Percentiles rank a stretch among this genome's conserved stretches.
phyloP scores from a whole-genome alignment of 306 rosid genomes.

The Cucumis cinereus region DNA sequence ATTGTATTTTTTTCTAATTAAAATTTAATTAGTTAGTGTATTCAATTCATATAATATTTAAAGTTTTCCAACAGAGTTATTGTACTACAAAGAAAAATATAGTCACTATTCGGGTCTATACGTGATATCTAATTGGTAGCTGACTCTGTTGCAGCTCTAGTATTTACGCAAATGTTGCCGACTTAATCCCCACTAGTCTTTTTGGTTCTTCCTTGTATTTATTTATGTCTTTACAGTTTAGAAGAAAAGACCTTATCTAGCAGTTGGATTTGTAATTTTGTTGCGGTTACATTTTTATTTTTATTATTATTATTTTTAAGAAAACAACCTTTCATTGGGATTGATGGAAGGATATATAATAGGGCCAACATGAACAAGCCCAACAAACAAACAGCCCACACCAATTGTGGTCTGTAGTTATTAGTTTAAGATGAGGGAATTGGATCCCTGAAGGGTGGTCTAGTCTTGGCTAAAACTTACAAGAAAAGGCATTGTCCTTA shows the following conservation, averaged over 20 bases:
- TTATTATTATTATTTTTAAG: no score
- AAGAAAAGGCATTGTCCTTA: not conserved
- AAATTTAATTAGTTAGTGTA: no score
- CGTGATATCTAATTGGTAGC: conserved; percentile 12
- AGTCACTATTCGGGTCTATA: conserved; percentile 91
- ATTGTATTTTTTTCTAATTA: no score
- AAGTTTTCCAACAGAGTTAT: conserved; percentile 19
- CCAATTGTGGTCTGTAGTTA: not conserved
- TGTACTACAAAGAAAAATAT: conserved; percentile 57
- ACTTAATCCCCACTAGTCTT: not conserved
- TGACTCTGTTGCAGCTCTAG: not conserved
- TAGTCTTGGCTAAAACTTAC: not conserved
- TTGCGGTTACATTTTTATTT: not conserved
- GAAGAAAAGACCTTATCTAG: not conserved
- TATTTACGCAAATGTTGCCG: not conserved
- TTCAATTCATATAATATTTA: no score
- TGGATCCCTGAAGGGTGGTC: not conserved
- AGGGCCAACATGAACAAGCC: no score
- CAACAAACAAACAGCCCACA: no score
- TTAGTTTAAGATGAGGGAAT: not conserved
- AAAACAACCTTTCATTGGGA: no score
- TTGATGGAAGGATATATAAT: no score
- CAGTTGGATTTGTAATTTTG: not conserved
- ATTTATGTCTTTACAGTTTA: not conserved
- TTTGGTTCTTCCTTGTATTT: not conserved